Conservation (phyloP, 2,329 filamentous ascomycete species). For the Calonectria leucothoes region DNA sequence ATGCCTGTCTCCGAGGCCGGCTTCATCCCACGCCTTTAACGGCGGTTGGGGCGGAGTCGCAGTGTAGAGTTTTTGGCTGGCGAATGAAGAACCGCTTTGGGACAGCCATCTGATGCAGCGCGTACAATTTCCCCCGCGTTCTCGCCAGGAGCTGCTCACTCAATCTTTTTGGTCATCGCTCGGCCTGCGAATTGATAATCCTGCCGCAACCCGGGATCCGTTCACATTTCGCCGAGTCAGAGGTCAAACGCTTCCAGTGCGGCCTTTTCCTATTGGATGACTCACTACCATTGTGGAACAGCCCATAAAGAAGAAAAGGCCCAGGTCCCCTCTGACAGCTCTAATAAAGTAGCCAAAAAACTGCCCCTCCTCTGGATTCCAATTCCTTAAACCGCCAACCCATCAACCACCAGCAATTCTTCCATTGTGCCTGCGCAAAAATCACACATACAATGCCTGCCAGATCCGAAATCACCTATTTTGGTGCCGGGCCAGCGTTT, state of each 20-base stretch:
- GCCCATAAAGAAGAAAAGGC: not conserved
- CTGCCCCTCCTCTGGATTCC: not conserved
- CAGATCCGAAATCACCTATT: conserved; percentile 83
- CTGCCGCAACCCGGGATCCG: not conserved
- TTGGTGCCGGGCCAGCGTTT: conserved; percentile 90
- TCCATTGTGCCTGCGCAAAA: not conserved
- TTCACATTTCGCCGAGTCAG: conserved; percentile 25
- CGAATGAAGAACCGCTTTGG: conserved; percentile 32
- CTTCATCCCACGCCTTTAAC: conserved; percentile 23
- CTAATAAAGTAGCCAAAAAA: not conserved
- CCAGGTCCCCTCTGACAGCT: not conserved
- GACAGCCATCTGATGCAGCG: conserved; percentile 18
- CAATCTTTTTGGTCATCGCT: conserved; percentile 17
- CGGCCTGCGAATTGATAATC: conserved; percentile 1
- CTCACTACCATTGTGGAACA: conserved; percentile 27
- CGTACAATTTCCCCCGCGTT: not conserved
- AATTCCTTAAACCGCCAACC: too few relatives aligned
- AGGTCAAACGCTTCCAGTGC: conserved; percentile 24
- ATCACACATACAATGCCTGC: conserved; percentile 69
- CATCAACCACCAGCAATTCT: conserved; percentile 17
- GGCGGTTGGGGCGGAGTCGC: conserved; percentile 29
- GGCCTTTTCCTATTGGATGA: conserved; percentile 40
- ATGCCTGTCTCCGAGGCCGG: conserved; percentile 25
- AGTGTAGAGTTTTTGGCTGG: conserved; percentile 15
- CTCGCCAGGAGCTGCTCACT: conserved; percentile 2